Conservation (phyloP, 2,329 filamentous ascomycete genomes). For the Amphichorda felina region DNA sequence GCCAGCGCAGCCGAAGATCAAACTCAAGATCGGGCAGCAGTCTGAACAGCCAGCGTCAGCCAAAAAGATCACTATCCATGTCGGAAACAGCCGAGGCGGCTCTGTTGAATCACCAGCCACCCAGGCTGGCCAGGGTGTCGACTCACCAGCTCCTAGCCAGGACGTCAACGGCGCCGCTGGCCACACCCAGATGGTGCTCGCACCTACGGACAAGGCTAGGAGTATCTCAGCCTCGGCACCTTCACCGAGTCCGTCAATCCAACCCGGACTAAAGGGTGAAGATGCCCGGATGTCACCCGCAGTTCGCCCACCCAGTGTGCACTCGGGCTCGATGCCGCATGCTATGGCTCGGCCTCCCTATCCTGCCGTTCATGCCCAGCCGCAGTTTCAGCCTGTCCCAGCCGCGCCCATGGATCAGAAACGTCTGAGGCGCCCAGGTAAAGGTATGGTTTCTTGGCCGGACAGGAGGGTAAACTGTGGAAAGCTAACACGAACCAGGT, state of each 20-base stretch:
- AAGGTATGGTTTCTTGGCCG: conserved; percentile 19
- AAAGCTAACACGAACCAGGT: conserved; percentile 23
- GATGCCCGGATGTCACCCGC: conserved; percentile 7
- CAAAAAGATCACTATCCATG: conserved; percentile 62
- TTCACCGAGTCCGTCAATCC: conserved; percentile 33
- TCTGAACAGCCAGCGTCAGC: conserved; percentile 30
- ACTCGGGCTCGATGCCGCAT: conserved; percentile 3
- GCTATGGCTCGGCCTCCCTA: conserved; percentile 4
- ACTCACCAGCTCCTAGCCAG: neutral
- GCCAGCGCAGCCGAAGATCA: conserved; percentile 65
- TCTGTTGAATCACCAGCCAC: conserved; percentile 19
- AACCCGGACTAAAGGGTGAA: conserved; percentile 12
- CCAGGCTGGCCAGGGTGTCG: neutral
- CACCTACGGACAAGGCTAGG: conserved; percentile 25
- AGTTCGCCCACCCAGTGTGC: conserved; percentile 7
- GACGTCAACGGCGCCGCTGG: conserved; percentile 5
- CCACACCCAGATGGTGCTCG: conserved; percentile 3
- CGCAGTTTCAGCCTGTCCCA: conserved; percentile 12
- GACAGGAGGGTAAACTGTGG: no score
- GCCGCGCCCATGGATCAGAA: conserved; percentile 21
- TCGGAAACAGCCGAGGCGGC: conserved; percentile 44
- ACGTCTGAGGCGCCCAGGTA: conserved; percentile 25
- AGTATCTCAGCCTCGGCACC: conserved; percentile 20
- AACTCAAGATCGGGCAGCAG: conserved; percentile 54
- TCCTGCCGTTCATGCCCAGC: conserved; percentile 10